phyloP scores from a whole-genome alignment of 495 filamentous ascomycete genomes.

The Podospora pseudocomata region DNA sequence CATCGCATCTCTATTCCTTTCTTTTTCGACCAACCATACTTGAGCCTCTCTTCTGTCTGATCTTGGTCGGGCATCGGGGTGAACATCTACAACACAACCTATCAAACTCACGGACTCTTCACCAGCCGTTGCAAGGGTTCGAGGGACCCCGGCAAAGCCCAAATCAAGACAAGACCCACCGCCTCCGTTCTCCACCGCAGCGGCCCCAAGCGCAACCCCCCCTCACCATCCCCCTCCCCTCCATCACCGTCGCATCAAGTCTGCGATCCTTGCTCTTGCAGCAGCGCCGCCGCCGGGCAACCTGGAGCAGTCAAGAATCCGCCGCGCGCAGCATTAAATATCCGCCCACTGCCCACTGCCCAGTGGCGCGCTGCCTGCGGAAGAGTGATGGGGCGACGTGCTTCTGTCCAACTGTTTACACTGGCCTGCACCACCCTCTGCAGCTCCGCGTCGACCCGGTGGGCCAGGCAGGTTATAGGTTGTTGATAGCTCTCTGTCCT shows the following conservation, averaged over 20 bases:
- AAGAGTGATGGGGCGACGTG: not conserved
- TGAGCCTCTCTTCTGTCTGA: slow-evolving; percentile 4
- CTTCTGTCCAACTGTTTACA: not conserved
- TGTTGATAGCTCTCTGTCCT: slow-evolving; percentile 24
- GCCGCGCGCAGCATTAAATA: slow-evolving; percentile 24
- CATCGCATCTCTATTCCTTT: not conserved
- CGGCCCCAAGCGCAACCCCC: slow-evolving; percentile 20
- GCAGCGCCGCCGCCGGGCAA: slow-evolving; percentile 24
- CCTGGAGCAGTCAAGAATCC: slow-evolving; percentile 12
- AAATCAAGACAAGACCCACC: slow-evolving; percentile 18
- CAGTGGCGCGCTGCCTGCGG: slow-evolving; percentile 26
- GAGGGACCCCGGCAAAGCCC: slow-evolving; percentile 5
- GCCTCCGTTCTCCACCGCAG: slow-evolving; percentile 23
- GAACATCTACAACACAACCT: not conserved
- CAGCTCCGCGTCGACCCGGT: slow-evolving; percentile 24
- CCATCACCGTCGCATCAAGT: slow-evolving; percentile 37
- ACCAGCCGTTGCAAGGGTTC: not conserved
- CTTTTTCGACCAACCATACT: not conserved
- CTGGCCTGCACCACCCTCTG: slow-evolving; percentile 17
- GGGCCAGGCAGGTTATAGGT: slow-evolving; percentile 22
- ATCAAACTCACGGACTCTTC: slow-evolving; percentile 15
- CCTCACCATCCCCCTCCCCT: slow-evolving; percentile 24
- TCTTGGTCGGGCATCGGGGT: slow-evolving; percentile 5
- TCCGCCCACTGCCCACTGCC: slow-evolving; percentile 9
- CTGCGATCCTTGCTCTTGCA: slow-evolving; percentile 33